Evolutionary conservation across 2,329 filamentous ascomycete species (phyloP).

Genomic region (Fusarium zealandicum): DNA sequence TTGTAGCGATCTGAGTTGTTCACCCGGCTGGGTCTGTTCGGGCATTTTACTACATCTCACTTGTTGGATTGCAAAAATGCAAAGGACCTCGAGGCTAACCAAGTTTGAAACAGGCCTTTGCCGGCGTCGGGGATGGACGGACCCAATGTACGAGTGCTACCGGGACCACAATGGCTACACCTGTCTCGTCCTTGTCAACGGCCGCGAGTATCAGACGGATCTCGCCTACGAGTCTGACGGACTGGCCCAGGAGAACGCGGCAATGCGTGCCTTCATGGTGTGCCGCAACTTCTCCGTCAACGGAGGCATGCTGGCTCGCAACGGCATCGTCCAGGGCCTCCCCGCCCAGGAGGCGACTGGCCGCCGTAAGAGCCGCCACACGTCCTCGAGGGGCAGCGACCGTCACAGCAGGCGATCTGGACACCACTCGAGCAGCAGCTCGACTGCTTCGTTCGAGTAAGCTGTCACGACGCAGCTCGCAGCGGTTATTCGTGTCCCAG

Average conservation of each 20-base stretch:
- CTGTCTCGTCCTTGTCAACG: constrained; percentile 93
- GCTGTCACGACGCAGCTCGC: background rate
- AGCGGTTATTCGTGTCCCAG: constrained; percentile 8
- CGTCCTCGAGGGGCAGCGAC: constrained; percentile 56
- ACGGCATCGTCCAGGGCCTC: constrained; percentile 72
- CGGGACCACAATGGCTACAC: constrained; percentile 77
- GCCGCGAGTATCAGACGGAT: constrained; percentile 94
- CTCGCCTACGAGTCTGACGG: constrained; percentile 81
- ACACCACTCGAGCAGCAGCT: constrained; percentile 68
- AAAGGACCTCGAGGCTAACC: constrained; percentile 45
- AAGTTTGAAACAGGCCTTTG: constrained; percentile 75
- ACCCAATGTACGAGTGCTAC: constrained; percentile 88
- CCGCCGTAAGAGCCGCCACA: constrained; percentile 60
- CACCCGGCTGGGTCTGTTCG: background rate
- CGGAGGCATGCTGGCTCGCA: constrained; percentile 83
- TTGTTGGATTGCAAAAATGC: background rate
- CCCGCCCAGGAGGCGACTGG: constrained; percentile 61
- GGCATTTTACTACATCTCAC: background rate
- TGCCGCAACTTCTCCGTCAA: constrained; percentile 98
- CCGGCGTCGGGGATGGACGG: constrained; percentile 90
- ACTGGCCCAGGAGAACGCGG: constrained; percentile 89
- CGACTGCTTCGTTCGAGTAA: constrained; percentile 66
- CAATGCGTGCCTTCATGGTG: constrained; percentile 96
- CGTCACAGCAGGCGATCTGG: constrained; percentile 59
- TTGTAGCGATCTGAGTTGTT: background rate